These are phyloP conservation scores for Xylaria longipes DNA, from an alignment of 495 filamentous ascomycete species.

Conservation along the genomic window DNA sequence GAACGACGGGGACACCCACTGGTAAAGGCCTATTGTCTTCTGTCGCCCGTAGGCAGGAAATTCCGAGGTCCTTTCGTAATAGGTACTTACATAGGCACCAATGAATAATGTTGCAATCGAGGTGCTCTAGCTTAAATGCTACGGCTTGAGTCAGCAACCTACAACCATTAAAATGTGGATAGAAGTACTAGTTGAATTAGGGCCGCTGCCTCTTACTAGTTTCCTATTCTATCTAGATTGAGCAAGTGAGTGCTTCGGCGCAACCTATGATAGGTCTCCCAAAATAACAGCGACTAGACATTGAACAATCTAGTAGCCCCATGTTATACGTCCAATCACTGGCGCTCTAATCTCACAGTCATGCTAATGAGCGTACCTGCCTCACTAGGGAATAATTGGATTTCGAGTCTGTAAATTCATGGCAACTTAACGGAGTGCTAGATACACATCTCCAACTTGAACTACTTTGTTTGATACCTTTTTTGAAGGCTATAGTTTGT, in stretches of 20 bases:
- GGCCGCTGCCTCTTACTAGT: not conserved
- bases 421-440: not conserved
- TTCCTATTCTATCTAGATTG: not conserved
- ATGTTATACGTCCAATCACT: not conserved
- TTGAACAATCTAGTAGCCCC: not conserved
- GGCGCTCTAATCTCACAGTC: not conserved
- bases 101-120: not conserved
- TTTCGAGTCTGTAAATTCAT: conserved; percentile 1
- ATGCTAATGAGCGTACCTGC: conserved; percentile 18
- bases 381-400: conserved; percentile 12
- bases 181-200: not conserved
- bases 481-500: not conserved
- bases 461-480: no score
- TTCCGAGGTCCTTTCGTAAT: conserved; percentile 1
- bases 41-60: not conserved
- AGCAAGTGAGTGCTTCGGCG: not conserved
- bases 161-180: not conserved
- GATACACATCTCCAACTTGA: not conserved
- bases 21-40: not conserved
- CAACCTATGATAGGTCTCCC: not conserved
- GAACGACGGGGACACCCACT: not conserved
- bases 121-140: not conserved
- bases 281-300: conserved; percentile 19
- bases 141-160: not conserved
- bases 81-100: not conserved